Evolutionary conservation across 768 basidiomycete genomes (phyloP), one percentile per base, ranked within the genome.

Genomic region (Russula virescens): DNA sequence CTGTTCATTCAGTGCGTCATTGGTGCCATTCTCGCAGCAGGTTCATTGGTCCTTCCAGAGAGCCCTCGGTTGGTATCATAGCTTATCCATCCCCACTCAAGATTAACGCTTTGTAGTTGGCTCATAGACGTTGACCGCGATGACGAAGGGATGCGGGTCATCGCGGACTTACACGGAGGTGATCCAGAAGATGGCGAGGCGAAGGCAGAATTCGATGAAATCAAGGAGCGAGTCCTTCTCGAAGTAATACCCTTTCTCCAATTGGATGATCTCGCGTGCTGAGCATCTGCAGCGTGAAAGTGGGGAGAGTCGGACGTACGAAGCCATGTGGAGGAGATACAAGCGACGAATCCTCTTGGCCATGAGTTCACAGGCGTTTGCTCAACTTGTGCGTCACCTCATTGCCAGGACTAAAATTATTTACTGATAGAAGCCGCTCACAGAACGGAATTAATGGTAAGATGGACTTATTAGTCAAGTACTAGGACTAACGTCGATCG

Each of bases 291-390:
- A 95, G 91, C 85, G 89, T 16, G 84, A 86, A 52, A 81, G 83
- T 28, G 88, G 86, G 25, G 91, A 89, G 65, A 87, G 78, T 48
- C 81, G 92, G 51, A 81, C 85, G 2, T 98, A 98, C 74, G 69
- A 71, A 34, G 79, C 80, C 43, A 90, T 98, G 86, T 98, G 94
- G 93, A 84, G 74, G 68, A 82, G 83, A 68, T 97, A 98, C 72
- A 88, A 88, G 69, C 85, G 87, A 34, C 80, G 94, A 38, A 94
- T 98, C 13, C 72, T 97, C 65, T 83, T 98, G 50, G 95, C 95
- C 18, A 95, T 95, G 91, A 91, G 89, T 21, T 92, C 92, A 59
- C 95, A 97, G 73, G 90, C 91, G 46, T 96, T 97, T 74, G 95
- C 95, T 47, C 95, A 97, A 71, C 77, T 97, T 70, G 94, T 93